A percentile compares a stretch with the other conserved stretches of the same genome.
Conservation (phyloP, 441 rosid species). For the Euphorbia schlechtendalii region DNA sequence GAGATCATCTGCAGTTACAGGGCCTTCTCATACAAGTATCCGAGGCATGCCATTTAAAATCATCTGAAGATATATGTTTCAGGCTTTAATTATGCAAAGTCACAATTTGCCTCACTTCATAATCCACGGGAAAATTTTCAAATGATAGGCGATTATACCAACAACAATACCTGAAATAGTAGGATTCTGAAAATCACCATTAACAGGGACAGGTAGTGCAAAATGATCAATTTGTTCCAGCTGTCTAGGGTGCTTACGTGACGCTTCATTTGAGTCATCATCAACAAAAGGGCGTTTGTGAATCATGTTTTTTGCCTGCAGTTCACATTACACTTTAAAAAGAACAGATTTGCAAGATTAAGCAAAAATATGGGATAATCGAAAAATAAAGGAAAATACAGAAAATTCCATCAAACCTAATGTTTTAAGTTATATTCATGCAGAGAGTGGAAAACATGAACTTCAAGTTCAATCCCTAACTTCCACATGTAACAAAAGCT, state of each 20-base stretch:
- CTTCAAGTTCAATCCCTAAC: background rate
- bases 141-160: background rate
- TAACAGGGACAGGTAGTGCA: constrained; percentile 14
- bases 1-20: too few species aligned
- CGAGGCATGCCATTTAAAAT: background rate
- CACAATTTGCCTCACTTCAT: background rate
- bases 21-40: background rate
- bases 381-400: background rate
- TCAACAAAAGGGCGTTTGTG: constrained; percentile 33
- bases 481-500: background rate
- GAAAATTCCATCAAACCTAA: too few species aligned
- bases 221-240: constrained; percentile 24
- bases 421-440: too few species aligned
- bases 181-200: constrained; percentile 7
- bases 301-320: constrained; percentile 29
- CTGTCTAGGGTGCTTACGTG: constrained; percentile 33
- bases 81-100: background rate
- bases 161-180: constrained; percentile 27
- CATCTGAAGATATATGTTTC: background rate
- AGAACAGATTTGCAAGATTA: background rate
- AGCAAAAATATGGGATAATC: background rate
- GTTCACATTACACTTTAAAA: background rate
- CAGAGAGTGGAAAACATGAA: background rate
- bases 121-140: background rate
- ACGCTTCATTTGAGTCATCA: constrained; percentile 28